Conservation (phyloP, 164 flowering plant genomes). For the Hamamelis virginiana region DNA sequence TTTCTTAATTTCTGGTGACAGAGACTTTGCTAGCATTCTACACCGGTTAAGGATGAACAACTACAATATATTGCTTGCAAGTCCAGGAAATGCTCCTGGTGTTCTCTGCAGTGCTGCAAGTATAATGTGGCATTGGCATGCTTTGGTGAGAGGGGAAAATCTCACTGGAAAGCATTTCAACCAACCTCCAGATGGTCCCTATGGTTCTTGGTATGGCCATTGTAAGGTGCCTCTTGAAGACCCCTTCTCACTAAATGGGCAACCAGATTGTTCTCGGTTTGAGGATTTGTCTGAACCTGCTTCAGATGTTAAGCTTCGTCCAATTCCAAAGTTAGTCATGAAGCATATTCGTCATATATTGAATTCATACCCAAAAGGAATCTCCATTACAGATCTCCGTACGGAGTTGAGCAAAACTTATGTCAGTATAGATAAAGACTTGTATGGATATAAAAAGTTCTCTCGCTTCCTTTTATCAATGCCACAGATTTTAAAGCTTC, state of each 20-base stretch:
- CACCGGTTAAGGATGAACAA: constrained; percentile 82
- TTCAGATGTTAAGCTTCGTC: constrained; percentile 34
- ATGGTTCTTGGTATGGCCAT: constrained; percentile 87
- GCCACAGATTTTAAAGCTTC: constrained; percentile 53
- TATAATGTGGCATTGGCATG: constrained; percentile 88
- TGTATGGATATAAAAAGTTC: constrained; percentile 74
- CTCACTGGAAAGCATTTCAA: constrained; percentile 72
- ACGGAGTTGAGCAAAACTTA: constrained; percentile 38
- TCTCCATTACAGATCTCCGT: constrained; percentile 51
- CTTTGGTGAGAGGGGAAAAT: constrained; percentile 61
- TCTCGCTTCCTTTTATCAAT: constrained; percentile 58
- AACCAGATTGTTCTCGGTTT: constrained; percentile 16
- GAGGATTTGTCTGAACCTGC: constrained; percentile 32
- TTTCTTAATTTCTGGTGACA: constrained; percentile 83
- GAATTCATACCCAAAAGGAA: constrained; percentile 56
- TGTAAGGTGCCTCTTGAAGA: constrained; percentile 55
- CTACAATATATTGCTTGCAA: constrained; percentile 83
- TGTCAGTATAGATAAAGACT: constrained; percentile 48
- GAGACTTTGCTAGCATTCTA: constrained; percentile 64
- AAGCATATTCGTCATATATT: constrained; percentile 49
- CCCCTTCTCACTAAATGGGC: constrained; percentile 41
- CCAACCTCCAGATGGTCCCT: constrained; percentile 87
- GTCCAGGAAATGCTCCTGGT: constrained; percentile 47
- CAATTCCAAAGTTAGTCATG: constrained; percentile 51
- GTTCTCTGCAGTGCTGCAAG: constrained; percentile 87